A percentile compares a stretch with the other conserved stretches of the same genome.
Conservation (phyloP, 805 yeast genomes). For the Schizosaccharomyces lindneri region DNA sequence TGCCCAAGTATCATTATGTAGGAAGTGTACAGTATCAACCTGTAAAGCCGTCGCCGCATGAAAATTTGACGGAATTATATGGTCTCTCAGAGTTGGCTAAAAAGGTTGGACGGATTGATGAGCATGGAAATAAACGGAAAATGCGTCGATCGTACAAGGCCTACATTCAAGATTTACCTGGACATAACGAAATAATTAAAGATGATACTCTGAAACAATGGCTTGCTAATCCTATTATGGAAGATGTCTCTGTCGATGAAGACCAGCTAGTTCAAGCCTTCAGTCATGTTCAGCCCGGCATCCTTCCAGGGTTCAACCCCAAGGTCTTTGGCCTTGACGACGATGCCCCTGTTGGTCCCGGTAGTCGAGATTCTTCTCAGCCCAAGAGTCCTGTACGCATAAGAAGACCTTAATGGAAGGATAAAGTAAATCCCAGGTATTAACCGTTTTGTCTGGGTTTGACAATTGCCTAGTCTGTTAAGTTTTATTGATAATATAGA, state of each 20-base stretch:
- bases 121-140: slow-evolving; percentile 1
- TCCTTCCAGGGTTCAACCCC: neutral
- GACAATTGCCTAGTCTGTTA: too few relatives aligned
- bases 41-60: neutral
- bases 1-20: neutral
- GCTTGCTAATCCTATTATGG: neutral
- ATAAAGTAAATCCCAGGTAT: neutral
- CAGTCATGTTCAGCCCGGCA: neutral
- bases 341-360: neutral
- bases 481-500: too few relatives aligned
- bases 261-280: neutral
- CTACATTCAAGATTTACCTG: neutral
- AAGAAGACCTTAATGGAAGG: neutral
- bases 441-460: neutral
- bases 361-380: neutral
- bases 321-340: neutral
- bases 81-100: neutral
- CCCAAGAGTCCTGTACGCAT: neutral
- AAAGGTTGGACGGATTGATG: neutral
- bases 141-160: slow-evolving; percentile 2
- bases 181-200: neutral
- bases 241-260: neutral
- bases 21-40: neutral
- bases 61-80: neutral
- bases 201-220: neutral